Evolutionary conservation across 2,329 filamentous ascomycete genomes (phyloP), one percentile per base, ranked within the genome.

Genomic region (Myriosclerotinia duriaeana): DNA sequence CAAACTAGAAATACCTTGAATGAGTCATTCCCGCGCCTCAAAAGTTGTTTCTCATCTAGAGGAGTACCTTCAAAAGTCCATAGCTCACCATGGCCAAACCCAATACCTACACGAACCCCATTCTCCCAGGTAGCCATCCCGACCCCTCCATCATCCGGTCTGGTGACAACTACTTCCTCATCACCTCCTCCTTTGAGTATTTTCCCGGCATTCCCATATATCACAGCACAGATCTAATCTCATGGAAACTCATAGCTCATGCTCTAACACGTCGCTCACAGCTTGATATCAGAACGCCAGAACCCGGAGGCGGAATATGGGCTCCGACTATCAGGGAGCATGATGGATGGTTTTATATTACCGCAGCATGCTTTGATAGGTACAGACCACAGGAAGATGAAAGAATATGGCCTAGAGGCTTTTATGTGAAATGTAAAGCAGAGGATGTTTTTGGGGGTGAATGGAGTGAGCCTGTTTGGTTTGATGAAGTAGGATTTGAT

Each of bases 241-340:
- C 80, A 63, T 86, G 83, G 82, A 81, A 79, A 66, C 77, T 81
- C 8, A 76, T 80, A 46, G 77, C 78, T 64, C 75, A 78, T 67
- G 78, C 76, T 1, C 64, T 80, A 20, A 77, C 76, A 53, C 73
- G 77, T 20, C 73, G 70, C 14, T 71, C 74, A 0, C 81, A 82
- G 69, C 76, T 83, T 4, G 79, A 80, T 67, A 46, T 75, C 68
- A 65, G 72, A 9, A 69, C 67, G 30, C 75, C 71, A 8, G 75
- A 74, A 5, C 77, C 74, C n/a, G 74, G 73, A 30, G 76, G 77
- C 44, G 80, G 80, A 0, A 80, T 82, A 53, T 85, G 81, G 76
- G 83, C 83, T 0, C 77, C 82, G 0, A 82, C 81, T 0, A 70
- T 84, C 0, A 74, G 80, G 8, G 79, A 81, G 38, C 77, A 79